Base-by-base conservation (phyloP, 371 early-diverging fungal species). In the Mortierella sp. region DNA sequence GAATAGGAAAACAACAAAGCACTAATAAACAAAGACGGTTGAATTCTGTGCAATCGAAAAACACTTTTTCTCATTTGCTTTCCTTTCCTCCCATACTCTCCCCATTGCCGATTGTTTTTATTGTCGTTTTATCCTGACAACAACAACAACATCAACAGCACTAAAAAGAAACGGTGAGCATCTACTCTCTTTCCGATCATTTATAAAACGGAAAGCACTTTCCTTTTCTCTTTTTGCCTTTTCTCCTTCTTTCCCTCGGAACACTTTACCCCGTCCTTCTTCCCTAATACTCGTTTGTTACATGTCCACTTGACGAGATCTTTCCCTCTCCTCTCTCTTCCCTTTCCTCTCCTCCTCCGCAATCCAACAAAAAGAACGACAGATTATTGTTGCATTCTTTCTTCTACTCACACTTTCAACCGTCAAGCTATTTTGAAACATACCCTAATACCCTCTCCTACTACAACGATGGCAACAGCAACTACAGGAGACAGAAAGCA, bases 31-130 rank as follows among this genome's bases (percentile, higher is more conserved):
- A 50, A 50, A 34, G 21, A 24, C 76, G 76, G 76, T 50, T 70
- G 52, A 77, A 77, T 77, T 77, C 72, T 77, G 72, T 77, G 77
- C 77, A 77, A 77, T 77, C 72, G 54, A 42, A 26, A 28, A 42
- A 6, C 13, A 21, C n/a, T n/a, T 0, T 48, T 13, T 31, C n/a
- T 26, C 48, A 10, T 68, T 42, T 26, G 4, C 65, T 14, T 24
- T 58, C 26, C 13, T 13, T 50, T 19, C 6, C n/a, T n/a, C n/a
- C n/a, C n/a, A n/a, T n/a, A n/a, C n/a, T n/a, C n/a, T n/a, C 19
- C 19, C 34, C 19, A 31, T 7, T 26, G 26, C 13, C 13, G 26
- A 26, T 19, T 7, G 31, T 74, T 16, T 50, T 45, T 28, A 13
- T 52, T 26, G 52, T 44, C 31, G 63, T 63, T 63, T 68, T 42